Conservation (phyloP, 2,329 filamentous ascomycete genomes). For the Teratosphaeria viscida region DNA sequence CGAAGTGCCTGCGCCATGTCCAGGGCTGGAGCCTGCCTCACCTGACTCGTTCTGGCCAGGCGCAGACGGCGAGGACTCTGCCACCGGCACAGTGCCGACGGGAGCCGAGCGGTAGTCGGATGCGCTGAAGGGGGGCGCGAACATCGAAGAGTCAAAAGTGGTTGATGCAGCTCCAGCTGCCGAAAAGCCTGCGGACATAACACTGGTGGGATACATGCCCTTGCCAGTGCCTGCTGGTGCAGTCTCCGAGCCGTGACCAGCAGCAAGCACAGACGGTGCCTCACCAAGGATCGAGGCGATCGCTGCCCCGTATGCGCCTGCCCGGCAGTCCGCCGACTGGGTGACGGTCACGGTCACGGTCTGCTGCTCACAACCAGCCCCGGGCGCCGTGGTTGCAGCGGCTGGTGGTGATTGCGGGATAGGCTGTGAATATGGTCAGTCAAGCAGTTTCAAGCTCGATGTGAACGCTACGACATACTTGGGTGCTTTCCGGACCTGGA, state of each 20-base stretch:
- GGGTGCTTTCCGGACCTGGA: background rate
- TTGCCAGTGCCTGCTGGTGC: background rate
- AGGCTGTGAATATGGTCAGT: background rate
- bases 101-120: background rate
- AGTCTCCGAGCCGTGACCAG: background rate
- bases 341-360: background rate
- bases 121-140: background rate
- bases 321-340: background rate
- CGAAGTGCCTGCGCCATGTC: background rate
- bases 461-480: background rate
- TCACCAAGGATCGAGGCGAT: background rate
- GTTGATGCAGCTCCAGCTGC: background rate
- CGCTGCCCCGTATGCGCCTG: background rate
- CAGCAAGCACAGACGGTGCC: background rate
- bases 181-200: background rate
- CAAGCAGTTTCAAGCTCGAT: background rate
- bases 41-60: background rate
- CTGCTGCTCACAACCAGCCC: background rate
- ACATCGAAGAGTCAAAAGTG: background rate
- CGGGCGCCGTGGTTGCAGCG: background rate
- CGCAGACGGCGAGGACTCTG: background rate
- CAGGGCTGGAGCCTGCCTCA: background rate
- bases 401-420: background rate
- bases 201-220: background rate
- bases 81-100: background rate